Evolutionary conservation across 495 filamentous ascomycete species (phyloP).

Genomic region (Copromyces sp.): DNA sequence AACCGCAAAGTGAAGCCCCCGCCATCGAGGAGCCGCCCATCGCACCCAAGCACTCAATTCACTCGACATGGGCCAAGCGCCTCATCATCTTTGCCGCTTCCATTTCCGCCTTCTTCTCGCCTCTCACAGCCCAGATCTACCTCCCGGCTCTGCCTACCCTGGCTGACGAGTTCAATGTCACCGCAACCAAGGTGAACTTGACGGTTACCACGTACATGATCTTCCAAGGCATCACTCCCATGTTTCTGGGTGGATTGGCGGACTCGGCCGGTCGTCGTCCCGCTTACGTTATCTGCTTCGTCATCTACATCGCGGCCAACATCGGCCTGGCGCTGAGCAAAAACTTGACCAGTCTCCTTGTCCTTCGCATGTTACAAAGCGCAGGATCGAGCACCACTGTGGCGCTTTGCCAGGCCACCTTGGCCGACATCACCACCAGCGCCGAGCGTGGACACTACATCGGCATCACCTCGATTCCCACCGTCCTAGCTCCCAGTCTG

Average conservation of each 20-base stretch:
- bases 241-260: constrained; percentile 45
- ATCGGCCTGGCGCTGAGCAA: constrained; percentile 43
- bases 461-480: constrained; percentile 28
- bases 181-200: constrained; percentile 47
- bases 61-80: constrained; percentile 45
- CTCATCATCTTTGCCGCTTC: constrained; percentile 53
- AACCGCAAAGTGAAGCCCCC: constrained; percentile 2
- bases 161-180: constrained; percentile 42
- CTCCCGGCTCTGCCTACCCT: constrained; percentile 55
- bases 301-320: constrained; percentile 47
- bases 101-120: constrained; percentile 56
- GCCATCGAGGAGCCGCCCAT: not conserved
- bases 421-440: constrained; percentile 43
- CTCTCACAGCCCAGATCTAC: constrained; percentile 60
- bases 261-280: constrained; percentile 46
- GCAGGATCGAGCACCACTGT: constrained; percentile 43
- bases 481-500: constrained; percentile 26
- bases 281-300: constrained; percentile 43
- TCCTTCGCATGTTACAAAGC: constrained; percentile 46
- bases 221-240: constrained; percentile 48
- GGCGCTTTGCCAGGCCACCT: constrained; percentile 44
- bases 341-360: constrained; percentile 39
- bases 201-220: constrained; percentile 54
- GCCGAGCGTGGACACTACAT: constrained; percentile 42
- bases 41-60: constrained; percentile 39